These are phyloP conservation scores for Ceratobasidium theobromae DNA, from an alignment of 1,284 basidiomycete genomes.

Conservation along the genomic window DNA sequence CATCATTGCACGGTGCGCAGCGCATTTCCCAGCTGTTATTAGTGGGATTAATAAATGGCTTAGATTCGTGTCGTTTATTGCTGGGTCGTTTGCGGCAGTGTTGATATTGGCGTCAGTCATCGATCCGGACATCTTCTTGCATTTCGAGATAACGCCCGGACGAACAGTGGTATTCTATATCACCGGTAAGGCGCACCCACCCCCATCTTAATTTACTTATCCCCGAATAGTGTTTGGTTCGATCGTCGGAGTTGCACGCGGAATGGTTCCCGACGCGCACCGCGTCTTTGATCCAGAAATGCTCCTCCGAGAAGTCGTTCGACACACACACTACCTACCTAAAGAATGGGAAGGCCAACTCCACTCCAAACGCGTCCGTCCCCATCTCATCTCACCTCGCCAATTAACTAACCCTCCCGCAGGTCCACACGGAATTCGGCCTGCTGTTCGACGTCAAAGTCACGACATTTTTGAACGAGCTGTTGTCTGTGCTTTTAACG, in stretches of 20 bases:
- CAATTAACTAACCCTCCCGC: conserved; percentile 9
- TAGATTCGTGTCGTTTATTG: conserved; percentile 93
- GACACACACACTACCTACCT: conserved; percentile 95
- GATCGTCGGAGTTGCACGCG: conserved; percentile 83
- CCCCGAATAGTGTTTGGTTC: conserved; percentile 69
- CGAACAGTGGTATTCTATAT: conserved; percentile 93
- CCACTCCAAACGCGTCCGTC: conserved; percentile 78
- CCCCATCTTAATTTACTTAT: background rate
- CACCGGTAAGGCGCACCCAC: conserved; percentile 42
- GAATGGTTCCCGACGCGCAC: conserved; percentile 96
- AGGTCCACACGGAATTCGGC: conserved; percentile 89
- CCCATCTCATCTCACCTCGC: conserved; percentile 17
- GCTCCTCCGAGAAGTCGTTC: conserved; percentile 86
- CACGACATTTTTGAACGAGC: conserved; percentile 81
- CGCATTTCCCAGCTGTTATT: background rate
- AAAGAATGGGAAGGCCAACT: conserved; percentile 86
- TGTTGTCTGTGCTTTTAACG: conserved; percentile 88
- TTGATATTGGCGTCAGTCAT: conserved; percentile 87
- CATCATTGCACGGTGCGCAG: conserved; percentile 76
- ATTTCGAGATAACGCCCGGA: conserved; percentile 93
- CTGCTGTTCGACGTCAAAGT: conserved; percentile 88
- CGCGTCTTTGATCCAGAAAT: conserved; percentile 91
- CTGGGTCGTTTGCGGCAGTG: conserved; percentile 95
- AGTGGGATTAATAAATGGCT: background rate
- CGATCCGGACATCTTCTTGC: conserved; percentile 88